Evolutionary conservation across 2,329 filamentous ascomycete genomes (phyloP).

Genomic region (Colletotrichum magnum): DNA sequence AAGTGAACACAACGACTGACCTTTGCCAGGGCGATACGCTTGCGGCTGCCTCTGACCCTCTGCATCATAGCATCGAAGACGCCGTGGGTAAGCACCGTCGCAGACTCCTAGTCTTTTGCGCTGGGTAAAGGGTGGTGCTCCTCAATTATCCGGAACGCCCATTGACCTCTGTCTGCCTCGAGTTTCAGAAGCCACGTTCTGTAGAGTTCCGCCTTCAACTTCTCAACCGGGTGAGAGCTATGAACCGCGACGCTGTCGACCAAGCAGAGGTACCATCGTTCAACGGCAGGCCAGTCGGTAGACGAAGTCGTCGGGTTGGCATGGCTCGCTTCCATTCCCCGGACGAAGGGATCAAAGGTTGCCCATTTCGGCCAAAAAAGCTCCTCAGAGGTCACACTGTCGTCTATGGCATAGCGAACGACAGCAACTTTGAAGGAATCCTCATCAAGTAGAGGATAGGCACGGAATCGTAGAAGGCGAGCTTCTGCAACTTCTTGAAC

Average conservation of each 20-base stretch:
- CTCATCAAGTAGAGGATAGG: conserved; percentile 10
- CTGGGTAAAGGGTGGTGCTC: neutral
- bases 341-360: conserved; percentile 3
- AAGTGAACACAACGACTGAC: neutral
- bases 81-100: neutral
- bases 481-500: conserved; percentile 2
- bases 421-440: conserved; percentile 6
- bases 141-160: neutral
- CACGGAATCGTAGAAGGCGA: neutral
- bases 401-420: neutral
- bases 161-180: conserved; percentile 1
- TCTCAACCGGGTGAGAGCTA: neutral
- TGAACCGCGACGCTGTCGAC: neutral
- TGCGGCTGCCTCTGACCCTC: neutral
- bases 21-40: neutral
- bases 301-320: neutral
- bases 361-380: conserved; percentile 8
- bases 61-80: conserved; percentile 1
- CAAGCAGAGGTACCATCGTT: neutral
- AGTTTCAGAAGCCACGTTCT: conserved; percentile 2
- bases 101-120: conserved; percentile 10
- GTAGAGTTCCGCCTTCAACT: neutral
- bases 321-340: neutral
- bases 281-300: neutral
- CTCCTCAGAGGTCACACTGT: neutral